Base-by-base conservation (phyloP, 768 basidiomycete genomes). In the Kwoniella botswanensis region DNA sequence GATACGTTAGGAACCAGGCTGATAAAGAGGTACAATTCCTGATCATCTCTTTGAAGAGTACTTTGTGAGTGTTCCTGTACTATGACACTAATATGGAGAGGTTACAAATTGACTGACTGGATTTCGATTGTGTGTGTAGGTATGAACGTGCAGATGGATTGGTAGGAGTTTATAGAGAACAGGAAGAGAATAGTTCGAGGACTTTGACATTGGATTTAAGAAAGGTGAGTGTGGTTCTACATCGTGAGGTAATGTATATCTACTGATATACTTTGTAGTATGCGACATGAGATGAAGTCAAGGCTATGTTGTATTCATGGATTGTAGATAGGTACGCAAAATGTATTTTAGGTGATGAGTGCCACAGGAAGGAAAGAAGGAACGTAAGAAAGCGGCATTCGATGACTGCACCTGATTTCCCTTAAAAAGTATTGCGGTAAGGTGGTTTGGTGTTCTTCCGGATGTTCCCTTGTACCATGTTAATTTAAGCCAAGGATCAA, bases 21-120 rank as follows among this genome's bases (percentile, higher is more conserved):
- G 93, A 93, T 0, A 88, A 90, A 56, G 83, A 86, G 1, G 96
- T 98, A 87, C 95, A 98, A 82, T 98, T 98, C 83, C 89, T 99
- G 68, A 95, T 98, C 67, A 99, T 99, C 86, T 94, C 93, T 82
- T 86, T 98, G 82, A 98, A 98, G 84, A 92, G 91, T 54, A 93
- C 94, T 0, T 84, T 98, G 71, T 83, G 60, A 73, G 82, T 79
- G 44, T 13, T 4, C 11, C 11, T 22, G 6, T 22, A 1, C 55
- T 55, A 43, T 43, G 21, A 10, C 17, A 56, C 13, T 1, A 41
- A 43, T 18, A 65, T 35, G 59, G 26, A 26, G 22, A 29, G 7
- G 59, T 26, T 18, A 6, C 56, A 53, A 11, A 10, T 17, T n/a
- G 2, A 10, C 22, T 22, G 22, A 12, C 53, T 26, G 26, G 4